Conservation (phyloP, 148 eudicot genomes). For the Diospyros lotus region DNA sequence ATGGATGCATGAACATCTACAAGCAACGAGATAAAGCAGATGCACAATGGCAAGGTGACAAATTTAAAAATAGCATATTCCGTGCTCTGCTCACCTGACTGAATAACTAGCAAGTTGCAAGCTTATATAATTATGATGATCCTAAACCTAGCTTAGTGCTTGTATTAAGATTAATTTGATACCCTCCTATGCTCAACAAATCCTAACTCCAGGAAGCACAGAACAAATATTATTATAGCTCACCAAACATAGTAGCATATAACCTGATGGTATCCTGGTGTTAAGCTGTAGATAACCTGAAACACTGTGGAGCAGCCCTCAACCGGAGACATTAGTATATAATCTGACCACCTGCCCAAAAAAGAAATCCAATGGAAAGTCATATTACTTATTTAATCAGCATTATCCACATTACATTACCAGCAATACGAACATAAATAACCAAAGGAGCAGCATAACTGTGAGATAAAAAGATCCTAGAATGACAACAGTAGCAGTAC, state of each 20-base stretch:
- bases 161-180: no score
- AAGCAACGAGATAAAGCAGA: no score
- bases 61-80: no score
- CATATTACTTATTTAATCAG: not conserved
- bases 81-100: no score
- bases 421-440: not conserved
- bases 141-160: no score
- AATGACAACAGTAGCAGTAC: not conserved
- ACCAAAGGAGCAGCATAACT: not conserved
- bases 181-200: no score
- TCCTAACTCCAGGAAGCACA: no score
- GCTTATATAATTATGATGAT: no score
- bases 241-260: not conserved
- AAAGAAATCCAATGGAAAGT: not conserved
- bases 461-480: not conserved
- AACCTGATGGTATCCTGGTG: conserved; percentile 14
- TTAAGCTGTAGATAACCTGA: conserved; percentile 47
- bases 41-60: no score
- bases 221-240: no score
- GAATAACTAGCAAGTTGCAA: no score
- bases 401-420: not conserved
- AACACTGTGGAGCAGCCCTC: conserved; percentile 56
- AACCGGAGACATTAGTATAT: conserved; percentile 50
- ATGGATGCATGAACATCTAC: no score
- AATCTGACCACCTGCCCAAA: conserved; percentile 46